phyloP scores from a whole-genome alignment of 1,139 yeast genomes.

The Wickerhamomyces sp. region DNA sequence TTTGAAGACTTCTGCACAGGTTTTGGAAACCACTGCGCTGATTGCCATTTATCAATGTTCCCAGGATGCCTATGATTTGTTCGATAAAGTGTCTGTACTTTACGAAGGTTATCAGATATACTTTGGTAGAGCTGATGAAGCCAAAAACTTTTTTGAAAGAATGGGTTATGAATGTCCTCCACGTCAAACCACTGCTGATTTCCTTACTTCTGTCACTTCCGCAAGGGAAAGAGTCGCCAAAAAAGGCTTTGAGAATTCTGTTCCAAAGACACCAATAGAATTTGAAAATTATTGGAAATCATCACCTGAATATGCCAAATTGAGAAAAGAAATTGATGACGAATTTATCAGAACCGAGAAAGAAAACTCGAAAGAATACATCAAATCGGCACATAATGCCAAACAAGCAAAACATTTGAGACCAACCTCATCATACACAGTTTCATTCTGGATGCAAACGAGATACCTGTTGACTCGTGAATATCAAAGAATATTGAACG shows the following conservation, averaged over 20 bases:
- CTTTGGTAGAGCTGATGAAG: slow-evolving; percentile 62
- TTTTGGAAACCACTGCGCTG: slow-evolving; percentile 57
- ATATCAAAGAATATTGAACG: slow-evolving; percentile 57
- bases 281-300: slow-evolving; percentile 60
- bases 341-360: slow-evolving; percentile 21
- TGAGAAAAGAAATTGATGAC: slow-evolving; percentile 37
- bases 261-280: slow-evolving; percentile 65
- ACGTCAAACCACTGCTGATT: slow-evolving; percentile 54
- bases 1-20: slow-evolving; percentile 55
- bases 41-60: slow-evolving; percentile 84
- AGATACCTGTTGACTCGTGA: slow-evolving; percentile 58
- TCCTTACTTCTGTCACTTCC: slow-evolving; percentile 51
- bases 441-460: slow-evolving; percentile 60
- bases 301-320: slow-evolving; percentile 43
- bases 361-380: slow-evolving; percentile 15
- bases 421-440: slow-evolving; percentile 57
- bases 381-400: slow-evolving; percentile 51
- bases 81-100: slow-evolving; percentile 67
- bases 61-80: slow-evolving; percentile 68
- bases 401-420: slow-evolving; percentile 51
- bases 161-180: slow-evolving; percentile 49
- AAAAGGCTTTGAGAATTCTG: slow-evolving; percentile 50
- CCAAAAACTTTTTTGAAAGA: slow-evolving; percentile 52
- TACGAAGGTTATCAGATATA: slow-evolving; percentile 76
- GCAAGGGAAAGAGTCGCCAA: slow-evolving; percentile 46